A percentile compares a stretch with the other conserved stretches of the same genome.
phyloP scores from a whole-genome alignment of 139 green algal species.

The Chlorella sp. region DNA sequence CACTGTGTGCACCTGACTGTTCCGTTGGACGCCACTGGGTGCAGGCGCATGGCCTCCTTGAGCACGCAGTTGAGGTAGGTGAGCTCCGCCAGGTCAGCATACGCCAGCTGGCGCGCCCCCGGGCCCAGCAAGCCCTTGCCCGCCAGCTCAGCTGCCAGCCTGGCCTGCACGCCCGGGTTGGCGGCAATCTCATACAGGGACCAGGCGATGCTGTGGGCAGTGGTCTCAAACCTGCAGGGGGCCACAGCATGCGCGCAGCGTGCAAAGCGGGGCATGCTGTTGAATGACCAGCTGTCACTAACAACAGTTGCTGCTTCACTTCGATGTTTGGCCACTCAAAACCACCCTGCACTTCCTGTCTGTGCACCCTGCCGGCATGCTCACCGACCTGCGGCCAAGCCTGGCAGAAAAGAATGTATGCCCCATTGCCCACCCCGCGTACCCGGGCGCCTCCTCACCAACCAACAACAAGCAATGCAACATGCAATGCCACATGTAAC shows the following conservation, averaged over 20 bases:
- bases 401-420: no score
- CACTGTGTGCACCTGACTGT: neutral
- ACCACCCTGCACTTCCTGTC: no score
- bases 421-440: no score
- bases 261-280: neutral
- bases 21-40: conserved; percentile 2
- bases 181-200: conserved; percentile 11
- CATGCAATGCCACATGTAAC: no score
- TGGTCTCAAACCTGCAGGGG: conserved; percentile 29
- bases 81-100: conserved; percentile 1
- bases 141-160: conserved; percentile 8
- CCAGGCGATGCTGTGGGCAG: conserved; percentile 17
- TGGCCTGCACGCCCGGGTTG: neutral
- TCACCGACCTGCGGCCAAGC: no score
- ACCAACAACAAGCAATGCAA: no score
- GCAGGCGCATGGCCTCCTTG: conserved; percentile 27
- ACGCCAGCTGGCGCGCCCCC: neutral
- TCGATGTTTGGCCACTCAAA: no score
- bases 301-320: no score
- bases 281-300: no score
- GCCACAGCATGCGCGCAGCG: no score
- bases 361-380: no score
- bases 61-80: conserved; percentile 26
- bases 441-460: neutral
- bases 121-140: conserved; percentile 8